A percentile compares a stretch with the other conserved stretches of the same genome.
Conservation (phyloP, 305 asterid species). For the Euphrasia arctica region DNA sequence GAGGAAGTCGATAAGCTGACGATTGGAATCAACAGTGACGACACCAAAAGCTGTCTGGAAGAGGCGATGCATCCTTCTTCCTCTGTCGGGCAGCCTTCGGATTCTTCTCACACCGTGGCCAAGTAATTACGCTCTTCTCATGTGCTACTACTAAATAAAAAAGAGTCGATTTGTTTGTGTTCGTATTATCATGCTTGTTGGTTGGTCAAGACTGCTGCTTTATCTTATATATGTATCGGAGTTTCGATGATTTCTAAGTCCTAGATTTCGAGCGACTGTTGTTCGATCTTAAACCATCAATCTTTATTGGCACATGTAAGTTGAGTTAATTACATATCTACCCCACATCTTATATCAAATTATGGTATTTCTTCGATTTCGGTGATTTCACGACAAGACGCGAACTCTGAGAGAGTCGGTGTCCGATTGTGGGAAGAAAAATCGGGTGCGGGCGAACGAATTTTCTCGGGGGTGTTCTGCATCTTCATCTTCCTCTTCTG, state of each 20-base stretch:
- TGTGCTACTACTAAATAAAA: background rate
- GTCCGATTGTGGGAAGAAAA: background rate
- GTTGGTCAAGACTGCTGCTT: background rate
- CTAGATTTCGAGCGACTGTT: too few species aligned
- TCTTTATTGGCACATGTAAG: background rate
- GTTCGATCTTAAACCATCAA: too few species aligned
- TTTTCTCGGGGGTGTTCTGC: background rate
- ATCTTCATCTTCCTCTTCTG: constrained; percentile 41
- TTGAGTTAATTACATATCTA: background rate
- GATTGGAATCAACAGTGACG: constrained; percentile 72
- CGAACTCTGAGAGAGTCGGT: constrained; percentile 9
- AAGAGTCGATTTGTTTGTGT: background rate
- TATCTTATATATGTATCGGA: background rate
- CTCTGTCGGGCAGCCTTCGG: constrained; percentile 64
- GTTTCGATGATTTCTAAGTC: too few species aligned
- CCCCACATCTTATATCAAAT: too few species aligned
- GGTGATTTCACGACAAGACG: constrained; percentile 20
- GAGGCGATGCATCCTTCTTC: constrained; percentile 57
- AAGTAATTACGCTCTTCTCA: background rate
- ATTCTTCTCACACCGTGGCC: constrained; percentile 13
- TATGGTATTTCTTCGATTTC: constrained; percentile 1
- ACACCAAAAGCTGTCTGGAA: constrained; percentile 92
- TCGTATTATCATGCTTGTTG: background rate
- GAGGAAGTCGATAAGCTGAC: constrained; percentile 94
- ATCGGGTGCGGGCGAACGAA: background rate